phyloP scores from a whole-genome alignment of 768 basidiomycete species.

The Rhizopogon rudus region DNA sequence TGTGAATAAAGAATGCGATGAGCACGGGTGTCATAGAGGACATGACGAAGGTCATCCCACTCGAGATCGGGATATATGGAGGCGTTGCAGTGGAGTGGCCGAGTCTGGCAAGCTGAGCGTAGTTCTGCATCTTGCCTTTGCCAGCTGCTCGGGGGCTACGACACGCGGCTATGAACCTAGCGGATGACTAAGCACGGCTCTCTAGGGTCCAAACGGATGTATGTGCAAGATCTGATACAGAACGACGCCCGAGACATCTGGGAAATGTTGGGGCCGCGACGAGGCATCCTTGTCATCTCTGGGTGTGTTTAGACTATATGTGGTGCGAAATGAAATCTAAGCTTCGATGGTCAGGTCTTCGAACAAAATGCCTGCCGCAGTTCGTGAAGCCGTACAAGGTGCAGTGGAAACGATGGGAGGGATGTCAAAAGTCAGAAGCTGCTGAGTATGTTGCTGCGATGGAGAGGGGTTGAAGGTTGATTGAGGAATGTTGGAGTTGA shows the following conservation, averaged over 20 bases:
- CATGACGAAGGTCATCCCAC: too few species aligned
- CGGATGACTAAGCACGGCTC: too few species aligned
- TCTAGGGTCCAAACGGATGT: slow-evolving; percentile 63
- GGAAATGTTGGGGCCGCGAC: slow-evolving; percentile 48
- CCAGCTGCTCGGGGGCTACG: too few species aligned
- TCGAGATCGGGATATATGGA: too few species aligned
- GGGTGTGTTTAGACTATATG: slow-evolving; percentile 50
- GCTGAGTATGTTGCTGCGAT: slow-evolving; percentile 43
- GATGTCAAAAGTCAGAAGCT: slow-evolving; percentile 42
- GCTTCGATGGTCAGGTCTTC: slow-evolving; percentile 58
- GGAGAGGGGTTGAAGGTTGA: slow-evolving; percentile 61
- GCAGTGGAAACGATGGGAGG: slow-evolving; percentile 47
- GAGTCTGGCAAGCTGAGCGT: too few species aligned
- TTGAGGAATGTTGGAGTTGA: slow-evolving; percentile 86
- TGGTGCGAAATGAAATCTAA: slow-evolving; percentile 2
- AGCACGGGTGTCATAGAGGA: too few species aligned
- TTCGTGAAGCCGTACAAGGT: slow-evolving; percentile 64
- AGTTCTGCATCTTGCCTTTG: too few species aligned
- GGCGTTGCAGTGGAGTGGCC: too few species aligned
- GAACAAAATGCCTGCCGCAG: slow-evolving; percentile 92
- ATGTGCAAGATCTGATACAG: too few species aligned
- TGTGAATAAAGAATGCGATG: too few species aligned
- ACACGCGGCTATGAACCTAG: too few species aligned
- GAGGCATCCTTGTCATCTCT: slow-evolving; percentile 81
- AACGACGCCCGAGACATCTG: slow-evolving; percentile 64